Conservation (phyloP, 805 yeast genomes). For the Sugiyamaella smithiae region DNA sequence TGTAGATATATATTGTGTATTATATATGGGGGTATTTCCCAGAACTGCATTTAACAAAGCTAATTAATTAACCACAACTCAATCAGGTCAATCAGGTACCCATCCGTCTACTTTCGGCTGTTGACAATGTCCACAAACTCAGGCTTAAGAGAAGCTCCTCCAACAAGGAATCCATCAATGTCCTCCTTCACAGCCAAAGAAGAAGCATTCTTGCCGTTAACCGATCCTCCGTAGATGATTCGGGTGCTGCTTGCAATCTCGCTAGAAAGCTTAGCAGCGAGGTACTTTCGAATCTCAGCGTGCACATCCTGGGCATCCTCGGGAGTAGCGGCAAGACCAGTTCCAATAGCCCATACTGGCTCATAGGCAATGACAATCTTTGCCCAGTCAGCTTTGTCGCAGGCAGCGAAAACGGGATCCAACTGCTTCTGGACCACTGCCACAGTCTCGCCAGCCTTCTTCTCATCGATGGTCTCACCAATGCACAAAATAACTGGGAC, state of each 20-base stretch:
- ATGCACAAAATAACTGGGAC: slow-evolving; percentile 91
- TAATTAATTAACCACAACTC: too few species aligned
- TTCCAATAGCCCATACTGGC: slow-evolving; percentile 99
- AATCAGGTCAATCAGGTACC: too few species aligned
- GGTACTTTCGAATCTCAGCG: slow-evolving; percentile 78
- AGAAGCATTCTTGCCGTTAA: slow-evolving; percentile 87
- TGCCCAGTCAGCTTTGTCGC: slow-evolving; percentile 72
- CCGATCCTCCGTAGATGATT: slow-evolving; percentile 98
- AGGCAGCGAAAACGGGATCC: slow-evolving; percentile 77
- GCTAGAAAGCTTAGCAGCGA: slow-evolving; percentile 71
- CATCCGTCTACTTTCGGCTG: slow-evolving; percentile 61
- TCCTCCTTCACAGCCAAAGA: slow-evolving; percentile 89
- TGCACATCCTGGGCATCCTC: slow-evolving; percentile 97
- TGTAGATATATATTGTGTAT: background rate
- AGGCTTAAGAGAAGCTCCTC: slow-evolving; percentile 98
- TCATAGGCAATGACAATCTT: slow-evolving; percentile 95
- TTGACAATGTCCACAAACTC: slow-evolving; percentile 95
- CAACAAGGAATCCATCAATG: slow-evolving; percentile 98
- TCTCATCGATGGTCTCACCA: slow-evolving; percentile 96
- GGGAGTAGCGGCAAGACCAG: slow-evolving; percentile 98
- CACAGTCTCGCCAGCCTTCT: slow-evolving; percentile 83
- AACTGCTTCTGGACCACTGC: slow-evolving; percentile 86
- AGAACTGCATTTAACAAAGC: background rate
- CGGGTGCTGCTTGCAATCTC: slow-evolving; percentile 74
- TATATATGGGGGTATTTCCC: background rate